A percentile compares a stretch with the other conserved stretches of the same genome.
These are phyloP conservation scores for Saprolegnia diclina DNA, from an alignment of 352 stramenopile species.

Conservation along the genomic window DNA sequence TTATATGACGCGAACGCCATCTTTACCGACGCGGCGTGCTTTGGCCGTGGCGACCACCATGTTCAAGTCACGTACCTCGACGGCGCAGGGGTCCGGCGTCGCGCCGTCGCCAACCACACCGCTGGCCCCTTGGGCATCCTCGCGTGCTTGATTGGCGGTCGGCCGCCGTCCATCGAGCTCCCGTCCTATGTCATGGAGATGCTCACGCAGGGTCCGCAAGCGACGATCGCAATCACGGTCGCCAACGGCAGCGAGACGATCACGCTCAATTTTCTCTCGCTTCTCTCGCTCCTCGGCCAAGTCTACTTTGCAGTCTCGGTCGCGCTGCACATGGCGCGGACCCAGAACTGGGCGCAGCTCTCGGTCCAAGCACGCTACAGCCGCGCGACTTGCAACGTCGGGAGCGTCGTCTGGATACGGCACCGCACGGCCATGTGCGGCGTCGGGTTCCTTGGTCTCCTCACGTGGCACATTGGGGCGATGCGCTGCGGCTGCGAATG, in stretches of 20 bases:
- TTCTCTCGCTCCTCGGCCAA: not conserved
- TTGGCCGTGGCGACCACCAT: not conserved
- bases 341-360: not conserved
- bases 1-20: not conserved
- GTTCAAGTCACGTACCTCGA: not conserved
- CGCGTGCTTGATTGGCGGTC: not conserved
- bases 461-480: not conserved
- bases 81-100: no score
- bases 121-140: not conserved
- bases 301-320: not conserved
- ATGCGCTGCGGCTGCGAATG: not conserved
- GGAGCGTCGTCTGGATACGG: not conserved
- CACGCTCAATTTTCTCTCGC: not conserved
- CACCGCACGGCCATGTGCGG: constrained; percentile 1
- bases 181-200: not conserved
- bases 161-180: not conserved
- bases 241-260: not conserved
- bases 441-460: not conserved
- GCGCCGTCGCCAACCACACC: not conserved
- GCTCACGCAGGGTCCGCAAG: not conserved
- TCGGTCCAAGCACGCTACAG: not conserved
- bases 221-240: not conserved
- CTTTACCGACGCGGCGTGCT: not conserved
- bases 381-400: not conserved
- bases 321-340: no score